Evolutionary conservation across 345 rosid genomes (phyloP), one percentile per base, ranked within the genome.

Genomic region (Geranium brycei): DNA sequence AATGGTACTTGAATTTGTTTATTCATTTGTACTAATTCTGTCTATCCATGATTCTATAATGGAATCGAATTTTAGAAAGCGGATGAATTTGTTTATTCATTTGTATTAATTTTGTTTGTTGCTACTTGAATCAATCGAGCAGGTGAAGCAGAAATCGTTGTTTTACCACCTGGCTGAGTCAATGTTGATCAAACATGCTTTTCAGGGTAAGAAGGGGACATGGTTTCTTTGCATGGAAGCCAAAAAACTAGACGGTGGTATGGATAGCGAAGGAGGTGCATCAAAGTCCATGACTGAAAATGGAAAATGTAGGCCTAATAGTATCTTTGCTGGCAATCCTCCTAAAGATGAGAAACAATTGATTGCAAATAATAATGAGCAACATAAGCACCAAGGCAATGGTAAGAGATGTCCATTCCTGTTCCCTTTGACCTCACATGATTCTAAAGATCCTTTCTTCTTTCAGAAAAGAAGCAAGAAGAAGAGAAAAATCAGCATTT

Each of bases 131-230:
- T 23, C 28, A 3, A 35, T 35, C 64, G 53, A 58, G 65, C 55
- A 80, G 84, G 77, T 81, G 66, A 73, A 69, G 73, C 63, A 65
- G 57, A 76, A 62, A 23, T 69, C 68, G 14, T 61, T 60, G 40
- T 81, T 76, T 19, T 81, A 76, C 78, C 73, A 67, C 62, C 75
- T 81, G 57, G 62, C 79, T n/a, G 76, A 73, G 32, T 68, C 79
- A 1, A 41, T 78, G 61, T 79, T 78, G 51, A 59, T 81, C 55
- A 76, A 68, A 71, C 67, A 71, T 68, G 80, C 78, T 70, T 81
- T 78, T 62, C 79, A 59, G 32, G 72, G 76, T 64, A 68, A 57
- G 51, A 66, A 74, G 32, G 71, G 74, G 59, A 18, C 66, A 23
- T 63, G 80, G 85, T 72, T 73, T 72, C 77, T 81, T 59, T 66